Evolutionary conservation across 805 yeast species (phyloP), one percentile per base, ranked within the genome.

Genomic region (Torulaspora franciscae): DNA sequence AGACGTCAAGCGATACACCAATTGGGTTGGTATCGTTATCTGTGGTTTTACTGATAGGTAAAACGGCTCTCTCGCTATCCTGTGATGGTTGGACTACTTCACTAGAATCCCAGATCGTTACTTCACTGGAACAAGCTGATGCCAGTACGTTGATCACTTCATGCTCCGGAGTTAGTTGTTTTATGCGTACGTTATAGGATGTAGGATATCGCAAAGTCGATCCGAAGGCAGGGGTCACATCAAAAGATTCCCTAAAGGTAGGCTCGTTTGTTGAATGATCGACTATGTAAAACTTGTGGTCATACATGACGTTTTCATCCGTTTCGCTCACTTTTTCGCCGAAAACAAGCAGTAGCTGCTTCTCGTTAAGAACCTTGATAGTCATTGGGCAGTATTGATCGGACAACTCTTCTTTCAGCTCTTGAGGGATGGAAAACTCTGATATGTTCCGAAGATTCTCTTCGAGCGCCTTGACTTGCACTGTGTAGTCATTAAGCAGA

Each of bases 11-110:
- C 0, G 78, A 79, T 8, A 85, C 51, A 4, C 96, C 96, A 17
- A 85, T 67, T 0, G 91, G 80, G 6, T 83, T 74, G 10, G 84
- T 75, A 55, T 87, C 95, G 40, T 75, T 81, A 37, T 76, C 81
- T 0, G 81, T 68, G 2, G 71, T 81, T 7, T 78, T 81, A 56
- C 77, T 78, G 53, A 86, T 68, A 1, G 96, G 95, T 50, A 87
- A 68, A 22, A 79, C 74, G 0, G 95, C 95, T 40, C 85, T 72
- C 54, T 78, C 79, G 3, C 81, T 70, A 57, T 89, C 96, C 53
- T 83, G 84, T 3, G 75, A 62, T 7, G 81, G 81, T 25, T 67
- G 67, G 1, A 82, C 56, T 2, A 69, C 57, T 14, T 64, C 62
- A 0, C 52, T 38, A 1, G 66, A 53, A 2, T 78, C 69, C 22